A percentile compares a stretch with the other conserved stretches of the same genome.
These are phyloP conservation scores for Pseudogymnoascus sp. DNA, from an alignment of 2,329 filamentous ascomycete species.

Conservation along the genomic window DNA sequence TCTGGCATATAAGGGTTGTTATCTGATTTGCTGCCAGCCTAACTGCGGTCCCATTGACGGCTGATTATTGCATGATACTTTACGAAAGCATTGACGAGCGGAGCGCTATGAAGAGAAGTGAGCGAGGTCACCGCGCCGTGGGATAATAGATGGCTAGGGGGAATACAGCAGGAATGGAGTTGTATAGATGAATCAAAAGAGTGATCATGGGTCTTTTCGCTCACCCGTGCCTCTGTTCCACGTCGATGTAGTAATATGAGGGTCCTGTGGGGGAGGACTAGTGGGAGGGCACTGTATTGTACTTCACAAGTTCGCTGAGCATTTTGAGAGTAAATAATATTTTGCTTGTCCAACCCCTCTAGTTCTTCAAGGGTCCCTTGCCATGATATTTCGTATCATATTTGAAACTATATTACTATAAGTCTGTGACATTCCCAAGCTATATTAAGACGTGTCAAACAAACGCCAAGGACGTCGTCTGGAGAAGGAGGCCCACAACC, in stretches of 20 bases:
- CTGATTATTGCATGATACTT: conserved; percentile 6
- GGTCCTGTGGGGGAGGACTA: background rate
- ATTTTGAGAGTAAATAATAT: background rate
- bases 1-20: conserved; percentile 6
- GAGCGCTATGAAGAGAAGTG: conserved; percentile 4
- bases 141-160: conserved; percentile 6
- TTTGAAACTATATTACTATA: background rate
- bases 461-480: background rate
- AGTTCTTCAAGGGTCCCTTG: background rate
- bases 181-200: conserved; percentile 9
- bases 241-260: background rate
- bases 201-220: conserved; percentile 2
- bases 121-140: conserved; percentile 4
- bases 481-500: background rate
- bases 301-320: background rate
- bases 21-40: background rate
- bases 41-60: conserved; percentile 3
- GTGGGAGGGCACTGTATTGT: background rate
- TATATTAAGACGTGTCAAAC: background rate
- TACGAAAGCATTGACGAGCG: conserved; percentile 8
- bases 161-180: conserved; percentile 3
- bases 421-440: background rate
- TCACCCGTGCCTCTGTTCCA: background rate
- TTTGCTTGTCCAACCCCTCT: background rate
- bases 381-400: background rate